Evolutionary conservation across 2,329 filamentous ascomycete species (phyloP), one percentile per base, ranked within the genome.

Genomic region (Ceratocystis smalleyi): DNA sequence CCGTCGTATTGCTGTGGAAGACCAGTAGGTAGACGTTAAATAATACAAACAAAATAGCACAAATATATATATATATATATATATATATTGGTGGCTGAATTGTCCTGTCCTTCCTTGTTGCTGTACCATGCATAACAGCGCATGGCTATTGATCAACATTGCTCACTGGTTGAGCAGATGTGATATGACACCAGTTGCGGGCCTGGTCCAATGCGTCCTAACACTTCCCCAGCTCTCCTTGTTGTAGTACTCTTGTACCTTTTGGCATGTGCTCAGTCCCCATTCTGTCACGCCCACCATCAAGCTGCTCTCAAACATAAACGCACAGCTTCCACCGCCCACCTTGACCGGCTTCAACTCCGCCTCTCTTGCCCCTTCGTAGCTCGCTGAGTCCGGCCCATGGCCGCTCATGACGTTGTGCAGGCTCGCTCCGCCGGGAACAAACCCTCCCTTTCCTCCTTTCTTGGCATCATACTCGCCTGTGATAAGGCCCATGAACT

Each of bases 161-260:
- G 12, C 24, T 57, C 15, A 22, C 47, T 51, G n/a, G 5, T 51
- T 19, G 15, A 61, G 43, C 17, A 61, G 27, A 40, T 64, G 19
- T 27, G 55, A 60, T 27, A 19, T 51, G 8, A 55, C 49, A 47
- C 43, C 6, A 63, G 69, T 1, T 72, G 74, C 73, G 0, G 78
- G 77, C 69, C 70, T 70, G 70, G 75, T 74, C 78, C 85, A 88
- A 71, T 87, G 82, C 54, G 83, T 79, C 73, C 82, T 81, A 62
- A 88, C 75, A 0, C 80, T 80, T 32, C 79, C 84, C 90, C 90
- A 96, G 72, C 88, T 91, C 77, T 95, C 87, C 65, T 85, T 83
- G 71, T 84, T 91, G 71, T 94, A 95, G 65, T 82, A 82, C 68
- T 83, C 78, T 75, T 83, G 81, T 17, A 82, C 77, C 72, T 81